These are phyloP conservation scores for Cryptosporidium muris DNA, from an alignment of 169 alveolate species.

Conservation along the genomic window DNA sequence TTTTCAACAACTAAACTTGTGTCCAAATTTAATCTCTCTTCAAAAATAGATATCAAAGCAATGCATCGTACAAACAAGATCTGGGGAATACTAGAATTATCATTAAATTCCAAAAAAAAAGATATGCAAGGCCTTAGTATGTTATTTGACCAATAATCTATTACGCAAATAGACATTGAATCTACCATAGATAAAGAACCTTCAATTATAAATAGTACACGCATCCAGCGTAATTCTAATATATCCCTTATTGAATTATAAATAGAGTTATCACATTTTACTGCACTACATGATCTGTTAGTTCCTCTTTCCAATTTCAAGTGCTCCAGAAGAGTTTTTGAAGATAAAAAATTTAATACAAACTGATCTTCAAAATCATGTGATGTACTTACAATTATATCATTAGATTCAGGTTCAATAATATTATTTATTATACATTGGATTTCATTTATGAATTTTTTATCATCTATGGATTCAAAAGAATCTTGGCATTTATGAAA, in stretches of 20 bases:
- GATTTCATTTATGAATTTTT: conserved; percentile 9
- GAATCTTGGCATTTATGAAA: conserved; percentile 16
- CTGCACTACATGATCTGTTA: background rate
- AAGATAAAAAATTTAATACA: background rate
- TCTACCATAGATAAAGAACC: conserved; percentile 5
- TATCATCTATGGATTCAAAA: background rate
- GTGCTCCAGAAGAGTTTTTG: too few relatives aligned
- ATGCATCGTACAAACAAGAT: conserved; percentile 51
- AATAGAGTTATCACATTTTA: background rate
- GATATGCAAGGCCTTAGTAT: conserved; percentile 25
- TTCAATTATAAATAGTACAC: conserved; percentile 36
- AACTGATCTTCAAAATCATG: conserved; percentile 2
- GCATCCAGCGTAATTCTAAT: conserved; percentile 39
- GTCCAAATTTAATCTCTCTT: conserved; percentile 3
- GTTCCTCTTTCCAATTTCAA: conserved; percentile 4
- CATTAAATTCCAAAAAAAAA: conserved; percentile 15
- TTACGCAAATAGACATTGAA: background rate
- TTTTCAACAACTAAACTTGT: background rate
- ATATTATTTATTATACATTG: conserved; percentile 14
- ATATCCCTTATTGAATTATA: background rate
- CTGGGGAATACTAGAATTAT: conserved; percentile 36
- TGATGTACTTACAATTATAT: conserved; percentile 2
- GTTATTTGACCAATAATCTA: conserved; percentile 7
- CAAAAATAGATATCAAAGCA: conserved; percentile 19
- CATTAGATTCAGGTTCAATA: conserved; percentile 1